Conservation (phyloP, 2,329 filamentous ascomycete genomes). For the Claviceps purpurea region DNA sequence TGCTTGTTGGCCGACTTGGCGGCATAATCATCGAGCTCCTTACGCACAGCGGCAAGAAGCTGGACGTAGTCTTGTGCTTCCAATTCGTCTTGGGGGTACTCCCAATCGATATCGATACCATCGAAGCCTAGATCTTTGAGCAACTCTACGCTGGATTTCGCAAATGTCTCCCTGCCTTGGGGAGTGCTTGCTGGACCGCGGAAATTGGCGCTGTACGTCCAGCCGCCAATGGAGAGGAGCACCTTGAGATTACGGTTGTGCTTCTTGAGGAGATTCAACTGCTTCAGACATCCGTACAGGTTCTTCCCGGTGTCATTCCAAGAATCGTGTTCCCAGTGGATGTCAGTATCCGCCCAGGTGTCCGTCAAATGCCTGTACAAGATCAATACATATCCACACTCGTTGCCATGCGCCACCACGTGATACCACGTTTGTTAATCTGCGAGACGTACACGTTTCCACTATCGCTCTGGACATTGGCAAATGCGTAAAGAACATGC, state of each 20-base stretch:
- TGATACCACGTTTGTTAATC: neutral
- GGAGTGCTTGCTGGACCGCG: slow-evolving; percentile 58
- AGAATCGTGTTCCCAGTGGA: slow-evolving; percentile 54
- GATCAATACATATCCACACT: slow-evolving; percentile 1
- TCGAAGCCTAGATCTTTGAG: slow-evolving; percentile 73
- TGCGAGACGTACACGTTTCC: slow-evolving; percentile 57
- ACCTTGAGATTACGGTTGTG: slow-evolving; percentile 73
- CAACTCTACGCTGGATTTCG: slow-evolving; percentile 57
- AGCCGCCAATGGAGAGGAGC: slow-evolving; percentile 77
- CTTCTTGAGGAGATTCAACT: slow-evolving; percentile 73
- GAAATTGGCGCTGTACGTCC: slow-evolving; percentile 85
- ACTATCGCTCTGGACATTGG: slow-evolving; percentile 64
- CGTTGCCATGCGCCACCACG: no score
- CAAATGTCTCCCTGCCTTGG: slow-evolving; percentile 58
- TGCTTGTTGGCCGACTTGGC: slow-evolving; percentile 25
- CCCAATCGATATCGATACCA: slow-evolving; percentile 57
- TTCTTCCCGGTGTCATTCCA: slow-evolving; percentile 66
- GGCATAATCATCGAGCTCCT: slow-evolving; percentile 45
- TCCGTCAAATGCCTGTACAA: slow-evolving; percentile 38
- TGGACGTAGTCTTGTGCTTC: slow-evolving; percentile 47
- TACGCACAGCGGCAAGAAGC: slow-evolving; percentile 42
- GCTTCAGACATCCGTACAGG: slow-evolving; percentile 79
- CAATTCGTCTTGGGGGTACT: slow-evolving; percentile 42
- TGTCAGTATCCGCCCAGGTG: slow-evolving; percentile 56
- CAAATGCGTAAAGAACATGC: slow-evolving; percentile 83